These are phyloP conservation scores for Strobilomyces dryophilus DNA, from an alignment of 768 basidiomycete species.

Conservation along the genomic window DNA sequence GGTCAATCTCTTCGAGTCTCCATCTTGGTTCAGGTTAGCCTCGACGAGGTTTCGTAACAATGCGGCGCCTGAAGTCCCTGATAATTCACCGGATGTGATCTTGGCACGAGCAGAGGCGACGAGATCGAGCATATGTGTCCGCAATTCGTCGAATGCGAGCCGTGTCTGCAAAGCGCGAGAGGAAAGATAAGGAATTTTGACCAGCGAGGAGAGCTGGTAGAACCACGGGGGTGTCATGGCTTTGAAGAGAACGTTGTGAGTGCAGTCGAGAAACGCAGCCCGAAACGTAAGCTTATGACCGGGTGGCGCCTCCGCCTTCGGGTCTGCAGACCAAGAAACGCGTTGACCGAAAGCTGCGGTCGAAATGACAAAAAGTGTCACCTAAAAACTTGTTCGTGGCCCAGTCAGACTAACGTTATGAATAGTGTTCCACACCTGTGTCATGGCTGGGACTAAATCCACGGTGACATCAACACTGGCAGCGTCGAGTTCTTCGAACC, in stretches of 20 bases:
- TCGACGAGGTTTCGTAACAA: slow-evolving; percentile 43
- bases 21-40: slow-evolving; percentile 41
- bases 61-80: slow-evolving; percentile 28
- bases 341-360: slow-evolving; percentile 41
- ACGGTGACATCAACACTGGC: slow-evolving; percentile 18
- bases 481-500: slow-evolving; percentile 37
- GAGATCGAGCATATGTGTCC: slow-evolving; percentile 39
- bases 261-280: slow-evolving; percentile 27
- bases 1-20: slow-evolving; percentile 29
- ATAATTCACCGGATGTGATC: slow-evolving; percentile 27
- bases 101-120: slow-evolving; percentile 36
- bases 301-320: slow-evolving; percentile 17
- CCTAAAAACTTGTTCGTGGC: slow-evolving; percentile 13
- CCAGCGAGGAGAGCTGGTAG: slow-evolving; percentile 17
- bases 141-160: slow-evolving; percentile 35
- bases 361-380: slow-evolving; percentile 37
- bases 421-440: slow-evolving; percentile 7
- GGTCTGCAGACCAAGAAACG: slow-evolving; percentile 32
- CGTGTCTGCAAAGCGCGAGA: slow-evolving; percentile 25
- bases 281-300: slow-evolving; percentile 37
- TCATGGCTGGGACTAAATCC: slow-evolving; percentile 11
- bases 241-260: slow-evolving; percentile 25
- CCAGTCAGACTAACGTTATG: not conserved
- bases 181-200: slow-evolving; percentile 37
- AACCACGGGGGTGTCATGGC: slow-evolving; percentile 34